Percentiles rank a stretch among this genome's conserved stretches.
These are phyloP conservation scores for Phylloporus arenicola DNA, from an alignment of 768 basidiomycete genomes.

Conservation along the genomic window DNA sequence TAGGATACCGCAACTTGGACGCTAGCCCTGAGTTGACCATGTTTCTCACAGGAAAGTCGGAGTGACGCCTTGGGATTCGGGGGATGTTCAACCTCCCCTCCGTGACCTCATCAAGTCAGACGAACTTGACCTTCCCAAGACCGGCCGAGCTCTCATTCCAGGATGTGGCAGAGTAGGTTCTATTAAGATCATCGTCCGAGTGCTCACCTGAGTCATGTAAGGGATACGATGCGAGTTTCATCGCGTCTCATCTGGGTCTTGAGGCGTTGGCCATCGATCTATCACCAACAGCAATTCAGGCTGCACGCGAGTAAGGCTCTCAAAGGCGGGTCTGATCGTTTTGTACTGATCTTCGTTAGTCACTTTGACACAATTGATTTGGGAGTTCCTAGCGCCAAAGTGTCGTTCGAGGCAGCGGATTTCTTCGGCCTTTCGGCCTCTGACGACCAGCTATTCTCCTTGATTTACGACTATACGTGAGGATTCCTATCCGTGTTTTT, in stretches of 20 bases:
- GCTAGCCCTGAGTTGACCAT: not conserved
- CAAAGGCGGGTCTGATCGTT: not conserved
- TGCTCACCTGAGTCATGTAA: constrained; percentile 1
- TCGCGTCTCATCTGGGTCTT: constrained; percentile 14
- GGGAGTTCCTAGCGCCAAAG: not conserved
- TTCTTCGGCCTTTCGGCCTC: constrained; percentile 18
- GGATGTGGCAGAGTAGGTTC: constrained; percentile 48
- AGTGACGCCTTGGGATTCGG: constrained; percentile 61
- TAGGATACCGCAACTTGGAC: not conserved
- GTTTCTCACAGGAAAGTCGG: constrained; percentile 36
- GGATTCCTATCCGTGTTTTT: not conserved
- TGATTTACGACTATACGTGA: constrained; percentile 18
- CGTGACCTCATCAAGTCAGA: constrained; percentile 45
- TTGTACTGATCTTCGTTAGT: constrained; percentile 3
- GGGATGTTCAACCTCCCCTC: constrained; percentile 51
- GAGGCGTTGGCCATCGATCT: constrained; percentile 17
- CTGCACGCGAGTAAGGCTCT: constrained; percentile 17
- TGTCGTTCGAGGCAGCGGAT: constrained; percentile 17
- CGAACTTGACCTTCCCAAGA: constrained; percentile 39
- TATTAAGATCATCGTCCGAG: not conserved
- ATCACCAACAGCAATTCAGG: constrained; percentile 12
- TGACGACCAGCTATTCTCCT: constrained; percentile 8
- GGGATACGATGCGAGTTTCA: constrained; percentile 18
- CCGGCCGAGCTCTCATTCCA: constrained; percentile 44
- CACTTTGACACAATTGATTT: not conserved